phyloP scores from a whole-genome alignment of 1,284 basidiomycete genomes.

The Tylopilus sp. region DNA sequence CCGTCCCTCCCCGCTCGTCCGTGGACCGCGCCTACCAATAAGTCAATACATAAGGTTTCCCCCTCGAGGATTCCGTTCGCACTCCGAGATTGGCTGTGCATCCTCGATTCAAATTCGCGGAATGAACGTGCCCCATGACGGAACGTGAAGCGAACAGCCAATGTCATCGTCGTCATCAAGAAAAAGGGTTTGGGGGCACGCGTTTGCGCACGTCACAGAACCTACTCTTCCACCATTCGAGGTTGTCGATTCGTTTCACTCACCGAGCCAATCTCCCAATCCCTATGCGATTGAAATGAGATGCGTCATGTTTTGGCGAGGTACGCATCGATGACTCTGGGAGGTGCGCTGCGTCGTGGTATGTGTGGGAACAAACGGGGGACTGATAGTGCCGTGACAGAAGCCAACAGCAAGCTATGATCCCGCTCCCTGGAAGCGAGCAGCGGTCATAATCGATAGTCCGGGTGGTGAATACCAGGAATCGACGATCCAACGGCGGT shows the following conservation, averaged over 20 bases:
- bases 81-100: slow-evolving; percentile 23
- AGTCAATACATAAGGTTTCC: background rate
- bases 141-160: background rate
- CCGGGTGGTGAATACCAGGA: background rate
- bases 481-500: background rate
- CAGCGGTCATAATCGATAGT: background rate
- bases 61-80: slow-evolving; percentile 8
- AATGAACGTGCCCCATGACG: slow-evolving; percentile 17
- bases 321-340: slow-evolving; percentile 7
- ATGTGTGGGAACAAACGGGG: background rate
- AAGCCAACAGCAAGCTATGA: slow-evolving; percentile 2
- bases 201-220: slow-evolving; percentile 18
- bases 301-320: slow-evolving; percentile 22
- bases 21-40: background rate
- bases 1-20: background rate
- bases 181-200: slow-evolving; percentile 9
- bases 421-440: slow-evolving; percentile 5
- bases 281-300: slow-evolving; percentile 11
- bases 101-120: slow-evolving; percentile 27
- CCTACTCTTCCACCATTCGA: background rate
- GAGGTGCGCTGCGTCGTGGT: background rate
- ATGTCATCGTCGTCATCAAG: background rate
- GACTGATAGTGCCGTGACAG: slow-evolving; percentile 3
- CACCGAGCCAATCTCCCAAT: slow-evolving; percentile 17
- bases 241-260: background rate